Base-by-base conservation (phyloP, 768 basidiomycete genomes). In the Rhodotorula graminis region DNA sequence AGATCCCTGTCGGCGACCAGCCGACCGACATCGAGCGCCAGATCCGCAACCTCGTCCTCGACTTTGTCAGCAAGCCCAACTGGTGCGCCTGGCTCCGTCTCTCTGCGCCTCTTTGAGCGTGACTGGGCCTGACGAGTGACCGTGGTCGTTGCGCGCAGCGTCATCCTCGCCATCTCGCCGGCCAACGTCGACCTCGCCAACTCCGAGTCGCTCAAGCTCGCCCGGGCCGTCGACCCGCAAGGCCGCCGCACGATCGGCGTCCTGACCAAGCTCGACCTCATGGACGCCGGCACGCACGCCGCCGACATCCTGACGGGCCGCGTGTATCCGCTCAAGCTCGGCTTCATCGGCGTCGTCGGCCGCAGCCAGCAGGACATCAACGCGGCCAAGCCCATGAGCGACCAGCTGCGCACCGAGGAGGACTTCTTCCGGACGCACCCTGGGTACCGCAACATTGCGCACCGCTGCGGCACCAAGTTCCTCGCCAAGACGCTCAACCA, bases 101-200 rank as follows among this genome's bases (percentile, higher is more conserved):
- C n/a, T n/a, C n/a, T n/a, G n/a, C n/a, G n/a, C n/a, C n/a, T n/a
- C n/a, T n/a, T n/a, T 14, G n/a, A 14, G 56, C 7, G n/a, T 44
- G 37, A 55, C 44, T 61, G 59, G 29, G 7, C 9, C 44, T 46
- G 44, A 19, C 16, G 27, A 53, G 0, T 2, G 2, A 2, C 3
- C 27, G 5, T n/a, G 18, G 21, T 33, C 0, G 3, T 7, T 23
- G 12, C 47, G 1, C 59, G 19, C 69, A 95, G 93, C 75, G 93
- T 99, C 71, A 93, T 99, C 77, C 88, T 99, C 60, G 90, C 96
- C 37, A 94, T 99, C 15, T 98, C 96, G 4, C 88, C 93, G 16
- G 96, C 96, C 44, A 99, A 99, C 80, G 95, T 98, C 68, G 96
- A 99, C 81, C 88, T 99, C 68, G 96, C 96, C 79, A 99, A 98